Conservation (phyloP, 352 stramenopile genomes). For the Phytopythium chamaehyphon region DNA sequence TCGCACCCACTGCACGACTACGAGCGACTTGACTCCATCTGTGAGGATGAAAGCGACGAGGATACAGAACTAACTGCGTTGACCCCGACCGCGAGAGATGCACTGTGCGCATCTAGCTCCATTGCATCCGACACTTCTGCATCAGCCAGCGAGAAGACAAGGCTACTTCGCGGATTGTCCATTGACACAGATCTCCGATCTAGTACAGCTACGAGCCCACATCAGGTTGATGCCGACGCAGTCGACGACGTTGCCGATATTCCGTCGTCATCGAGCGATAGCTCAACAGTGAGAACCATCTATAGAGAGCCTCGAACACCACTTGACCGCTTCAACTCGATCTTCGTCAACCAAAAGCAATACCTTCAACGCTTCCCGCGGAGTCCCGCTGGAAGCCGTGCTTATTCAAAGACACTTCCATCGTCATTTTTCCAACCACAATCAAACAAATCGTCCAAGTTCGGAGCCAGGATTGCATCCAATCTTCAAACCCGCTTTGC, state of each 20-base stretch:
- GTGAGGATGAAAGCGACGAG: background rate
- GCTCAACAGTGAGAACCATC: background rate
- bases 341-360: constrained; percentile 30
- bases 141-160: background rate
- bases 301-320: constrained; percentile 11
- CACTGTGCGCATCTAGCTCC: background rate
- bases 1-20: background rate
- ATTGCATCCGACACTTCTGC: background rate
- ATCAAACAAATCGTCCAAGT: background rate
- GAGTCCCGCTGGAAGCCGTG: constrained; percentile 8
- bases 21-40: background rate
- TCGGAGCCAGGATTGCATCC: background rate
- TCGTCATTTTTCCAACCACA: background rate
- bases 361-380: constrained; percentile 26
- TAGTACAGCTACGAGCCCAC: background rate
- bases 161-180: background rate
- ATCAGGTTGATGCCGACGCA: background rate
- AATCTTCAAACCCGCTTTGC: constrained; percentile 2
- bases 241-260: background rate
- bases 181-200: background rate
- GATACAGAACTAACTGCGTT: background rate
- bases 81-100: background rate
- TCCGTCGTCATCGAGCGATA: background rate
- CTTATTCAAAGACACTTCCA: constrained; percentile 1
- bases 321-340: constrained; percentile 27